Percentiles rank a stretch among this genome's conserved stretches.
Evolutionary conservation across 1,139 yeast species (phyloP).

Genomic region (Suhomyces terraborum): DNA sequence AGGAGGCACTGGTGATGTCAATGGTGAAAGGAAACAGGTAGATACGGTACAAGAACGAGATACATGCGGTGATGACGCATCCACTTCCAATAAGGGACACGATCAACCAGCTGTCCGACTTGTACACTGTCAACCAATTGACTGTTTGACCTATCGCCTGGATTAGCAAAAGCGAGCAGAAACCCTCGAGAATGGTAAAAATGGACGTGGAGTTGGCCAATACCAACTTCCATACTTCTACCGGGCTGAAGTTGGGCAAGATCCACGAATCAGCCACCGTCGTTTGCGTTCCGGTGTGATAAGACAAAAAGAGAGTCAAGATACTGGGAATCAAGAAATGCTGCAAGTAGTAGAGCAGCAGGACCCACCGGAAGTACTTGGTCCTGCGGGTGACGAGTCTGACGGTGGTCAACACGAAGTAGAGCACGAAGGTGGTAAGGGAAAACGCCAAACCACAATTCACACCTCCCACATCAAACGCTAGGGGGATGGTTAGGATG

Average conservation of each 20-base stretch:
- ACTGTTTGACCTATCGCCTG: slow-evolving; percentile 89
- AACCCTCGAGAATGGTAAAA: slow-evolving; percentile 88
- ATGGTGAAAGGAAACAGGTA: slow-evolving; percentile 75
- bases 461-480: slow-evolving; percentile 94
- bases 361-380: slow-evolving; percentile 53
- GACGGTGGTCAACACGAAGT: slow-evolving; percentile 72
- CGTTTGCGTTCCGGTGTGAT: slow-evolving; percentile 40
- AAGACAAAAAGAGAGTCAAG: slow-evolving; percentile 69
- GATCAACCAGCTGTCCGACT: slow-evolving; percentile 80
- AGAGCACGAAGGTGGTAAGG: slow-evolving; percentile 66
- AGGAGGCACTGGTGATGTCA: slow-evolving; percentile 73
- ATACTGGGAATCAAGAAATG: slow-evolving; percentile 82
- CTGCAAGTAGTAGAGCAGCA: slow-evolving; percentile 74
- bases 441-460: slow-evolving; percentile 89
- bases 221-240: slow-evolving; percentile 61
- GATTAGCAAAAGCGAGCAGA: slow-evolving; percentile 83
- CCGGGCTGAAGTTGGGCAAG: slow-evolving; percentile 22
- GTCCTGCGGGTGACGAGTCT: slow-evolving; percentile 55
- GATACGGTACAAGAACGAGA: slow-evolving; percentile 79
- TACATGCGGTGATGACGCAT: slow-evolving; percentile 69
- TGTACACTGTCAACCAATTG: slow-evolving; percentile 65
- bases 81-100: slow-evolving; percentile 75
- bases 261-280: slow-evolving; percentile 13
- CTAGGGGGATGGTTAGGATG: slow-evolving; percentile 82
- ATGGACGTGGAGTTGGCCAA: slow-evolving; percentile 82